Conservation (phyloP, 2,329 filamentous ascomycete genomes). For the Aspergillus spinulosporus region DNA sequence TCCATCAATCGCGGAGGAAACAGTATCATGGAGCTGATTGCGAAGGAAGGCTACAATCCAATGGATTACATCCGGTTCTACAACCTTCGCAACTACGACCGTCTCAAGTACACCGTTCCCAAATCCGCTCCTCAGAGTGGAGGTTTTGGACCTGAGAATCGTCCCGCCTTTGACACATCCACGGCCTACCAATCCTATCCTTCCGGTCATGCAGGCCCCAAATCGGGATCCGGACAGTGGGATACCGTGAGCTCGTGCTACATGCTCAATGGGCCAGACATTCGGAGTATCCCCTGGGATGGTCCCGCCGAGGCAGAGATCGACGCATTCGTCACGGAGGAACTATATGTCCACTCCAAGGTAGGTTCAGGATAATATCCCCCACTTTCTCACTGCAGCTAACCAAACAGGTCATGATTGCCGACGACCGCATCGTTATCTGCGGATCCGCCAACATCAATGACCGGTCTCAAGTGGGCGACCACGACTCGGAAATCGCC, state of each 20-base stretch:
- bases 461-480: slow-evolving; percentile 82
- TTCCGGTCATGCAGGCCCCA: slow-evolving; percentile 56
- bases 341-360: slow-evolving; percentile 61
- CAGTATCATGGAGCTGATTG: slow-evolving; percentile 82
- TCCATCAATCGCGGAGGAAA: slow-evolving; percentile 89
- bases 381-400: neutral
- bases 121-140: slow-evolving; percentile 9
- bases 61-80: slow-evolving; percentile 86
- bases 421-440: slow-evolving; percentile 80
- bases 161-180: slow-evolving; percentile 41
- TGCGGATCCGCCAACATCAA: slow-evolving; percentile 91
- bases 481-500: slow-evolving; percentile 87
- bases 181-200: slow-evolving; percentile 69
- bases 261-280: slow-evolving; percentile 74
- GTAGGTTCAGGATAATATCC: slow-evolving; percentile 32
- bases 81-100: slow-evolving; percentile 90
- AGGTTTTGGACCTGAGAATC: slow-evolving; percentile 15
- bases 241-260: slow-evolving; percentile 79
- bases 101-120: slow-evolving; percentile 61
- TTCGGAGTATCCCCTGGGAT: slow-evolving; percentile 65
- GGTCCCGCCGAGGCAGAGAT: slow-evolving; percentile 57
- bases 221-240: slow-evolving; percentile 58
- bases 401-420: slow-evolving; percentile 62
- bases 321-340: slow-evolving; percentile 63
- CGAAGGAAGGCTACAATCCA: slow-evolving; percentile 74